A percentile compares a stretch with the other conserved stretches of the same genome.
Evolutionary conservation across 345 rosid species (phyloP).

Genomic region (Bruguiera sexangula): DNA sequence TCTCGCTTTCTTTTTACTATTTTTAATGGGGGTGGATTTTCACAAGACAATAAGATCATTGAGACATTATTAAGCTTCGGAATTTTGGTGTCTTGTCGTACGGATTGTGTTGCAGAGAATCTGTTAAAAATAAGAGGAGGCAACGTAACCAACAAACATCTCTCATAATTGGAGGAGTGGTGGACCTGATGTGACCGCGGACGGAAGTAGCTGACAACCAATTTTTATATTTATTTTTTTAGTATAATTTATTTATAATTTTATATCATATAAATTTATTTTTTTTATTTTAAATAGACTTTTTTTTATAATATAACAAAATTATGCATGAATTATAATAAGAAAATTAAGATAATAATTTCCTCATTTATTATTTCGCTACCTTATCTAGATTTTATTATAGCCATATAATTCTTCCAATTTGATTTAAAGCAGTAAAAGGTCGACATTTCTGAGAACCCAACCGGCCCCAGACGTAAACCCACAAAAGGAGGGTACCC

Average conservation of each 20-base stretch:
- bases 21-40: neutral
- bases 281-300: too few species aligned
- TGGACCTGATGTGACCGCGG: neutral
- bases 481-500: too few species aligned
- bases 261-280: neutral
- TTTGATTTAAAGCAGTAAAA: too few species aligned
- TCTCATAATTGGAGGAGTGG: neutral
- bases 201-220: slow-evolving; percentile 15
- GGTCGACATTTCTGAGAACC: too few species aligned
- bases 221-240: neutral
- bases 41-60: slow-evolving; percentile 21
- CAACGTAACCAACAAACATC: neutral
- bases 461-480: too few species aligned
- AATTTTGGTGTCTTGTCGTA: slow-evolving; percentile 21
- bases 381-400: too few species aligned
- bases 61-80: slow-evolving; percentile 9
- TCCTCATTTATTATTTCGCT: too few species aligned
- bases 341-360: too few species aligned
- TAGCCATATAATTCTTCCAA: too few species aligned
- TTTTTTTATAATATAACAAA: too few species aligned
- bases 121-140: slow-evolving; percentile 11
- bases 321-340: too few species aligned
- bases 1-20: neutral
- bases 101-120: slow-evolving; percentile 18
- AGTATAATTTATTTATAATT: neutral